Conservation (phyloP, 768 basidiomycete species). For the Ramaria rubella region DNA sequence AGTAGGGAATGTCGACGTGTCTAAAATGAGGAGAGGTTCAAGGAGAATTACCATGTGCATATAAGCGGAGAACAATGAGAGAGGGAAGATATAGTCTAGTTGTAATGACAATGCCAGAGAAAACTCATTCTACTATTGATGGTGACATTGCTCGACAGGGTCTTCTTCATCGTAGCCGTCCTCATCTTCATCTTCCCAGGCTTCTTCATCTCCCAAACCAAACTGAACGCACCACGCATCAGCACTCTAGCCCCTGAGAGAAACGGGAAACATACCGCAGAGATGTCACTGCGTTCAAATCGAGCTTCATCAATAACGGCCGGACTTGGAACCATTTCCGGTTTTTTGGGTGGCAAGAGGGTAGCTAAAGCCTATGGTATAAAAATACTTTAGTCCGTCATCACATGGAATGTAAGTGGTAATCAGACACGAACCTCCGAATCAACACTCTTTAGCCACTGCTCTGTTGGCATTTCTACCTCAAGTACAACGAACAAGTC, state of each 20-base stretch:
- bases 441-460: conserved; percentile 70
- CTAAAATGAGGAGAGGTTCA: background rate
- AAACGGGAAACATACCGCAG: conserved; percentile 80
- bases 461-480: conserved; percentile 79
- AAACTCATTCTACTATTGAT: background rate
- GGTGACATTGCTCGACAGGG: conserved; percentile 9
- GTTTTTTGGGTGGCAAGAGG: conserved; percentile 72
- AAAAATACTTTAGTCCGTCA: conserved; percentile 8
- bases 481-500: conserved; percentile 78
- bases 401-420: background rate
- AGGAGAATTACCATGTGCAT: background rate
- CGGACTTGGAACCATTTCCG: conserved; percentile 64
- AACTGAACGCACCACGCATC: conserved; percentile 62
- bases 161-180: conserved; percentile 58
- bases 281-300: conserved; percentile 72
- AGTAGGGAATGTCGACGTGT: background rate
- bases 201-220: conserved; percentile 57
- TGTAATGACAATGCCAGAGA: background rate
- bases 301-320: conserved; percentile 61
- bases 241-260: conserved; percentile 72
- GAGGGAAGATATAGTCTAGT: background rate
- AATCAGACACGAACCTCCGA: conserved; percentile 36
- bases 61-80: background rate
- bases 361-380: conserved; percentile 48
- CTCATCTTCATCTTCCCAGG: conserved; percentile 65